Conservation (phyloP, 2,329 filamentous ascomycete species). For the Botryotinia convoluta region DNA sequence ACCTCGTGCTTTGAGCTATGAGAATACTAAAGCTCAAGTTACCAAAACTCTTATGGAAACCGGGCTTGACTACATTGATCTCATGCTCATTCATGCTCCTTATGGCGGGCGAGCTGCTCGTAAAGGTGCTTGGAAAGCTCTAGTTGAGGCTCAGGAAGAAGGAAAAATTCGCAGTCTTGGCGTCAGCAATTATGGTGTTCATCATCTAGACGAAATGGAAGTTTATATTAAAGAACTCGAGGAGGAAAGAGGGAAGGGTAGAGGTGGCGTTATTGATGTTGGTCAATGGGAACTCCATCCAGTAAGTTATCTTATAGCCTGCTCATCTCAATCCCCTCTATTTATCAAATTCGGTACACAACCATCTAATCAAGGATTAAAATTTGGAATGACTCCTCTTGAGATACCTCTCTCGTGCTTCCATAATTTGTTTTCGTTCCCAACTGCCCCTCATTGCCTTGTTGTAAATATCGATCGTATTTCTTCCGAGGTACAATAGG, state of each 20-base stretch:
- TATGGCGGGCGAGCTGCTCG: conserved; percentile 55
- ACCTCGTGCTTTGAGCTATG: conserved; percentile 54
- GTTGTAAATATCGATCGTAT: neutral
- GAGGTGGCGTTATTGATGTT: conserved; percentile 72
- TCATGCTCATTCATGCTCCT: conserved; percentile 61
- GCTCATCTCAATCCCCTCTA: neutral
- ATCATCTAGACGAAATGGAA: conserved; percentile 61
- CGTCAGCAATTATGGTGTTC: conserved; percentile 63
- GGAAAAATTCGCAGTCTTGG: conserved; percentile 61
- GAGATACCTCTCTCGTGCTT: neutral
- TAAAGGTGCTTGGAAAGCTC: conserved; percentile 59
- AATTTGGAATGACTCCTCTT: neutral
- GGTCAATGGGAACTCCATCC: conserved; percentile 91
- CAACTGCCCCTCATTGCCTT: neutral
- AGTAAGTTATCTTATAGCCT: neutral
- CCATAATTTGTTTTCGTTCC: neutral
- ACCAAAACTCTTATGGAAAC: conserved; percentile 57
- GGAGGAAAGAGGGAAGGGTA: conserved; percentile 56
- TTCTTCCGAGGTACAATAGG: neutral
- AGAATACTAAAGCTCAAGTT: conserved; percentile 61
- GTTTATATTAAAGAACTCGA: conserved; percentile 60
- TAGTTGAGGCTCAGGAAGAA: conserved; percentile 61
- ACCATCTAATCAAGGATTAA: neutral
- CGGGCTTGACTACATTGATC: conserved; percentile 64
- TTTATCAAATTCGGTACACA: no score